These are phyloP conservation scores for Berberis vulgaris DNA, from an alignment of 164 flowering plant genomes.

Conservation along the genomic window DNA sequence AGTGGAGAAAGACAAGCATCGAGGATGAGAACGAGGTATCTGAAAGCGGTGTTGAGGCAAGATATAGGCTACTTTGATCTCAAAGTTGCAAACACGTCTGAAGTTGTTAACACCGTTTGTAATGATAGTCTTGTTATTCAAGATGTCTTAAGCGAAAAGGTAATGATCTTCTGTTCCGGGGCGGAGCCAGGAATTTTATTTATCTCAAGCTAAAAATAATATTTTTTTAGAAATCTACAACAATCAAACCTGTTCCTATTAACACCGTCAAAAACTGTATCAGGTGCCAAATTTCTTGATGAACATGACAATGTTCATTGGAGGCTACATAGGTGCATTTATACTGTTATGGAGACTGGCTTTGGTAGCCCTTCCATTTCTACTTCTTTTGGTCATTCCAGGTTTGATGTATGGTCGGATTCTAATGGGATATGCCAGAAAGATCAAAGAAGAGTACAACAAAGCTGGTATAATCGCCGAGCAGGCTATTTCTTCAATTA, in stretches of 20 bases:
- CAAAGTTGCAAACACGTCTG: background rate
- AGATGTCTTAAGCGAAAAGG: constrained; percentile 2
- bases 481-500: constrained; percentile 3
- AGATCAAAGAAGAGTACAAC: constrained; percentile 51
- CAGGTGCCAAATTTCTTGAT: constrained; percentile 63
- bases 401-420: constrained; percentile 63
- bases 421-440: constrained; percentile 45
- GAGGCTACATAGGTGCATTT: constrained; percentile 49
- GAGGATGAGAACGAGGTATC: background rate
- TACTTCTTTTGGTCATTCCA: constrained; percentile 52
- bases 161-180: background rate
- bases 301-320: constrained; percentile 40
- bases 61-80: background rate
- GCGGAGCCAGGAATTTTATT: too few species aligned
- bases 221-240: background rate
- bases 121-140: background rate
- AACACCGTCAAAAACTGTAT: background rate
- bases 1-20: constrained; percentile 1
- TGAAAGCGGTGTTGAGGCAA: background rate
- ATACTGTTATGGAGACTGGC: constrained; percentile 68
- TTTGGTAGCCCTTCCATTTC: constrained; percentile 56
- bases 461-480: constrained; percentile 32
- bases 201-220: too few species aligned
- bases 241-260: background rate
- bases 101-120: constrained; percentile 1